Percentiles rank a stretch among this genome's conserved stretches.
phyloP scores from a whole-genome alignment of 768 basidiomycete species.

The Lyophyllum decastes region DNA sequence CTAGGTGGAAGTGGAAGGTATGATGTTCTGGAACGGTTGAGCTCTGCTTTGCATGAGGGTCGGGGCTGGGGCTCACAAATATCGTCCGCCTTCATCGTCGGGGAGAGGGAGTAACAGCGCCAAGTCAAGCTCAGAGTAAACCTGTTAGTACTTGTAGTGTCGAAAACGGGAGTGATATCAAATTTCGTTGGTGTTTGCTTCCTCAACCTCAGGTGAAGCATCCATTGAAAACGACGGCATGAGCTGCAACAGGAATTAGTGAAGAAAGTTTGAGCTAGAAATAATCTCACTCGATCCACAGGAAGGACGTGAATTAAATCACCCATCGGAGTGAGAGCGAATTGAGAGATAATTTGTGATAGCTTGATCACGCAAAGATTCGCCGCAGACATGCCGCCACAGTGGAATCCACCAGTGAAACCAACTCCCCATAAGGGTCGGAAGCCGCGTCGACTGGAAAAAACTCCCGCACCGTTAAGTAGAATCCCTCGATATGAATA shows the following conservation, averaged over 20 bases:
- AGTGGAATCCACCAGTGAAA: constrained; percentile 1
- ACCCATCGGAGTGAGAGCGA: neutral
- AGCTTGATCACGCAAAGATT: neutral
- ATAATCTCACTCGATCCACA: constrained; percentile 1
- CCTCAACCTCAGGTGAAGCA: neutral
- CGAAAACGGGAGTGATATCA: too few relatives aligned
- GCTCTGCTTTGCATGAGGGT: too few relatives aligned
- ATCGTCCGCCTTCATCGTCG: neutral
- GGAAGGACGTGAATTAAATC: constrained; percentile 6
- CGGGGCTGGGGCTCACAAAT: too few relatives aligned
- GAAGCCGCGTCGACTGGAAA: neutral
- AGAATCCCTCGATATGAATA: neutral
- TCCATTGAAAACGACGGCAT: neutral
- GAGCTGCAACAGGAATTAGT: neutral
- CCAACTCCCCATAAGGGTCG: neutral
- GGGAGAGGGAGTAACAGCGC: neutral
- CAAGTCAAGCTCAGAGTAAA: neutral
- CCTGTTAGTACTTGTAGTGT: too few relatives aligned
- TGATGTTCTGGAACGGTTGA: too few relatives aligned
- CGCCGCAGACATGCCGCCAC: neutral
- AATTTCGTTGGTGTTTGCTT: too few relatives aligned
- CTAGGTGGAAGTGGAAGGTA: too few relatives aligned
- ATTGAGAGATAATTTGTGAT: neutral
- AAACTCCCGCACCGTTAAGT: too few relatives aligned
- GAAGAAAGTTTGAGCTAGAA: neutral